phyloP scores from a whole-genome alignment of 129 eudicot species.

The Rutidosis leptorrhynchoides region DNA sequence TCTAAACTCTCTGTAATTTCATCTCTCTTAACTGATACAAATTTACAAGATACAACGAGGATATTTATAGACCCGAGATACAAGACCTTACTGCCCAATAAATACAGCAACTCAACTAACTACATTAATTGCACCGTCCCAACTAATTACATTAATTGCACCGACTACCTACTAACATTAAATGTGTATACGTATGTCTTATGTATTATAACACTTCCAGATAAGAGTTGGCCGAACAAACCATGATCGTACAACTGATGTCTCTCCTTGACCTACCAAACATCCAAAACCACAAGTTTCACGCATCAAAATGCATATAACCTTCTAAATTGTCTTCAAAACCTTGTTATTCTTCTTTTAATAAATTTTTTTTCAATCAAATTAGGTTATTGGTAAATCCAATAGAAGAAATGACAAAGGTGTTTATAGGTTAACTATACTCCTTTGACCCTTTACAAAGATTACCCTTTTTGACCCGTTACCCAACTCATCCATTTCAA shows the following conservation, averaged over 20 bases:
- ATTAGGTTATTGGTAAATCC: background rate
- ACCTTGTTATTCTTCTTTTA: background rate
- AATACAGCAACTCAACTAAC: too few relatives aligned
- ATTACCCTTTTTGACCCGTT: background rate
- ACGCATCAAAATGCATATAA: conserved; percentile 2
- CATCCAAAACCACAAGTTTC: conserved; percentile 3
- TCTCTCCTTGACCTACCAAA: conserved; percentile 58
- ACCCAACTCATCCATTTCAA: background rate
- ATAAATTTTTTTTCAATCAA: background rate
- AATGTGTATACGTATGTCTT: too few relatives aligned
- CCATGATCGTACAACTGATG: conserved; percentile 51
- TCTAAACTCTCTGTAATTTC: too few relatives aligned
- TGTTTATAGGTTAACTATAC: too few relatives aligned
- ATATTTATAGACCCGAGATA: too few relatives aligned
- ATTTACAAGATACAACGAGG: too few relatives aligned
- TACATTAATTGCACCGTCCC: too few relatives aligned
- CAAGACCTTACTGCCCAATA: too few relatives aligned
- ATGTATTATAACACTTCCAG: too few relatives aligned
- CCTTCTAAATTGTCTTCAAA: background rate
- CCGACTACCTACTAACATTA: too few relatives aligned
- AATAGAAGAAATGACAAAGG: background rate
- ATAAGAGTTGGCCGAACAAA: conserved; percentile 55
- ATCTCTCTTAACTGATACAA: too few relatives aligned
- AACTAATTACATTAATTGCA: too few relatives aligned
- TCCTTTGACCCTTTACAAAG: background rate